Evolutionary conservation across 1,284 basidiomycete species (phyloP), one percentile per base, ranked within the genome.

Genomic region (Sporisorium sorghi): DNA sequence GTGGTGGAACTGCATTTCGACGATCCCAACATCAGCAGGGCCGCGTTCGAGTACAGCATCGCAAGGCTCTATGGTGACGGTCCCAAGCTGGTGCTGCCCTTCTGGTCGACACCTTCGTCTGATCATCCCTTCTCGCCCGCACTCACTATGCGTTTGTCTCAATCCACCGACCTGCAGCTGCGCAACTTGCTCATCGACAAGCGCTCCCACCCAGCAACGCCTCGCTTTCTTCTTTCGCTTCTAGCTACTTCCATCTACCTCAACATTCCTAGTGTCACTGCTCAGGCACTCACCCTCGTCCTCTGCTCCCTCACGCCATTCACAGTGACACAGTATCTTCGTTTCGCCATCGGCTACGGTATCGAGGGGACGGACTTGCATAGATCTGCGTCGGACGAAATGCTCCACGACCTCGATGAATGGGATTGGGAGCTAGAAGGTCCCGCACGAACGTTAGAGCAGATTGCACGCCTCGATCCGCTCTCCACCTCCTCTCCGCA

Each of bases 161-260:
- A 87, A 88, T 9, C 93, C 90, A 79, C 82, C 83, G 58, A 68
- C n/a, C 14, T 46, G n/a, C 39, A 57, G 42, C 85, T 86, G 8
- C 82, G 78, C 47, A 62, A 59, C 12, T 33, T 61, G 12, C 14
- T 62, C 30, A 69, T 71, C 47, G 60, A 55, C 46, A 80, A 84
- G 55, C 48, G 32, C 23, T 72, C 52, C 84, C 92, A 94, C 60
- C 90, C 90, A 0, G 91, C 91, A 0, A 90, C 91, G 1, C 93
- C 94, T 5, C 88, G 90, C 8, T 91, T 97, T 80, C 88, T 97
- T 2, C 88, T 95, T 12, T 94, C 93, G 6, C 88, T 96, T 17
- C 88, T 96, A 30, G 92, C 93, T 0, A 93, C 93, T 5, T 88
- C 93, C 0, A 89, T 92, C 44, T 97, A 93, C 84, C 90, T 97